phyloP scores from a whole-genome alignment of 352 stramenopile genomes.

The Pythium volutum region DNA sequence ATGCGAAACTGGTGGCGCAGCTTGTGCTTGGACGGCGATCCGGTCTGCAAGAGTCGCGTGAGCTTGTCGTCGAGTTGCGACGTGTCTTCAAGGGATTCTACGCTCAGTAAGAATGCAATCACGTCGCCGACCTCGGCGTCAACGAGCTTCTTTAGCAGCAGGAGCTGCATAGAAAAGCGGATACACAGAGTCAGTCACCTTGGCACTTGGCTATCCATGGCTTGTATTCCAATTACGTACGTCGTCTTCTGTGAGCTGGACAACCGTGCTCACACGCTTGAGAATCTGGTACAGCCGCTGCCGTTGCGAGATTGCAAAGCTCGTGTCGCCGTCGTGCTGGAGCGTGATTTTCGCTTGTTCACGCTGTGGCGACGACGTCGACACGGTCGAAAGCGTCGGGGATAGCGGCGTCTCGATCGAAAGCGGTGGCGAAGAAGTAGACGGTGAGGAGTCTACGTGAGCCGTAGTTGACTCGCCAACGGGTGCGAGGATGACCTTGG shows the following conservation, averaged over 20 bases:
- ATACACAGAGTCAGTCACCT: neutral
- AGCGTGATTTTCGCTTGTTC: constrained; percentile 63
- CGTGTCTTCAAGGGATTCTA: constrained; percentile 38
- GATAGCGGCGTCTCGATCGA: neutral
- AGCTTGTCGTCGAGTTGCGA: constrained; percentile 37
- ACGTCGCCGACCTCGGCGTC: constrained; percentile 71
- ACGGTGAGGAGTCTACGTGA: neutral
- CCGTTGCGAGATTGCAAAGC: constrained; percentile 48
- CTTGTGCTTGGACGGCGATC: constrained; percentile 58
- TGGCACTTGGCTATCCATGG: too few relatives aligned
- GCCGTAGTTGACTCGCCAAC: neutral
- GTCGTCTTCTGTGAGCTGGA: constrained; percentile 54
- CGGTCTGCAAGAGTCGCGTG: constrained; percentile 36
- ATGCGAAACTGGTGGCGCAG: constrained; percentile 22
- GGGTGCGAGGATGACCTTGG: constrained; percentile 8
- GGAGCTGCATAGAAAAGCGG: constrained; percentile 27
- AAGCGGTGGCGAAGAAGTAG: neutral
- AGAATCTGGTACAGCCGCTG: constrained; percentile 65
- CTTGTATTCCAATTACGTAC: constrained; percentile 26
- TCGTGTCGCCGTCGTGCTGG: constrained; percentile 30
- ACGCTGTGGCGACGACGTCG: constrained; percentile 25
- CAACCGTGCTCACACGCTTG: constrained; percentile 46
- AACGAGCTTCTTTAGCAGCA: constrained; percentile 68
- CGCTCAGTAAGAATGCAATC: constrained; percentile 50
- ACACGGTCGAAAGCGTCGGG: constrained; percentile 8